A percentile compares a stretch with the other conserved stretches of the same genome.
phyloP scores from a whole-genome alignment of 306 rosid species.

The Cucumis melo region DNA sequence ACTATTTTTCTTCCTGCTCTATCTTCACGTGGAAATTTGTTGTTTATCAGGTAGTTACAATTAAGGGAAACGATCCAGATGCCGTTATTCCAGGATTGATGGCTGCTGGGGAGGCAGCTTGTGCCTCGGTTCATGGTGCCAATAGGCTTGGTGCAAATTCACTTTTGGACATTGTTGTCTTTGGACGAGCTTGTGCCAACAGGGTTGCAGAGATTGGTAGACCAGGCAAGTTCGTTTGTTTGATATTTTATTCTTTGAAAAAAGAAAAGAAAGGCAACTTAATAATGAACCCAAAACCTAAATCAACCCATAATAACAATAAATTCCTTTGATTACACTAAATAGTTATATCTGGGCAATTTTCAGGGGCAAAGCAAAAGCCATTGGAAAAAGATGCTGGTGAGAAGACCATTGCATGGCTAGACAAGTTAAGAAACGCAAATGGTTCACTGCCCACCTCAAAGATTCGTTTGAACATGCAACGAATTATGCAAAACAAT shows the following conservation, averaged over 20 bases:
- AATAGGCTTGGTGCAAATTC: constrained; percentile 95
- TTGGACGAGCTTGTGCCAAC: constrained; percentile 90
- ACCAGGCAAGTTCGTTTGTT: constrained; percentile 41
- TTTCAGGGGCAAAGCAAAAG: constrained; percentile 66
- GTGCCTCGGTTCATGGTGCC: constrained; percentile 93
- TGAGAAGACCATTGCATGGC: constrained; percentile 87
- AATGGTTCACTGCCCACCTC: constrained; percentile 80
- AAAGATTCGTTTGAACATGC: constrained; percentile 80
- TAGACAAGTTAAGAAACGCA: constrained; percentile 80
- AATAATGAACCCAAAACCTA: background rate
- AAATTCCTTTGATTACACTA: background rate
- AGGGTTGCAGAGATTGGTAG: constrained; percentile 68
- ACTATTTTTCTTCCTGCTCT: background rate
- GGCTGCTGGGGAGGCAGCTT: constrained; percentile 95
- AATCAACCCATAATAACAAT: background rate
- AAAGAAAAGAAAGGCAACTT: background rate
- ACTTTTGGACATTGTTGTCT: constrained; percentile 84
- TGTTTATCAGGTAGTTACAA: constrained; percentile 47
- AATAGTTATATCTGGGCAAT: constrained; percentile 9
- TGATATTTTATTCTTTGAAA: too few relatives aligned
- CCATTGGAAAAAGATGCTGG: constrained; percentile 89
- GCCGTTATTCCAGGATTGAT: constrained; percentile 56
- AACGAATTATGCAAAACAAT: constrained; percentile 85
- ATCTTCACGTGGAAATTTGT: background rate
- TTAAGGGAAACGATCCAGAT: constrained; percentile 65